These are phyloP conservation scores for Syzygium aqueum DNA, from an alignment of 345 rosid genomes.

Conservation along the genomic window DNA sequence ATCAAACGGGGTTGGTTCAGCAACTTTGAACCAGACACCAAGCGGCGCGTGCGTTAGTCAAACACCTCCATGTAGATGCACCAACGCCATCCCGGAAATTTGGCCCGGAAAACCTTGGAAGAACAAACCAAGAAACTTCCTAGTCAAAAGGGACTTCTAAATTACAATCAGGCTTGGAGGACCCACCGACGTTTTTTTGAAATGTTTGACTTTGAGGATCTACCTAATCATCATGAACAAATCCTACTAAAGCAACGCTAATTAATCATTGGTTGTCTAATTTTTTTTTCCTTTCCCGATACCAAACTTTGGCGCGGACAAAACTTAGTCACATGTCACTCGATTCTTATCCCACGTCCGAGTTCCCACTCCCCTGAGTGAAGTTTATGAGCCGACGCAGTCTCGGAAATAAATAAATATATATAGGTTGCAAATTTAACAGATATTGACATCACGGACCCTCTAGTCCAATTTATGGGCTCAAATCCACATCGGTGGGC, in stretches of 20 bases:
- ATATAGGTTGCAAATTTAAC: neutral
- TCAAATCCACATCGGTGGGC: neutral
- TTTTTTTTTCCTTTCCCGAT: neutral
- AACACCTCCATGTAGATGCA: too few species aligned
- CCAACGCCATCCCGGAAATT: too few species aligned
- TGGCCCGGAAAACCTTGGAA: too few species aligned
- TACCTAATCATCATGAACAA: neutral
- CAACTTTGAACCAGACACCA: too few species aligned
- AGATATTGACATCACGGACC: neutral
- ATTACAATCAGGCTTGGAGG: neutral
- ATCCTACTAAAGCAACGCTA: neutral
- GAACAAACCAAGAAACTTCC: neutral
- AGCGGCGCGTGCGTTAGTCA: too few species aligned
- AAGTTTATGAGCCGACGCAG: rapidly evolving
- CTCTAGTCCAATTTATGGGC: neutral
- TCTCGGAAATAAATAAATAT: neutral
- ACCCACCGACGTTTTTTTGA: too few species aligned
- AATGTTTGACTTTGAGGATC: too few species aligned
- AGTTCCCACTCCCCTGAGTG: neutral
- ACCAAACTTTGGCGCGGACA: neutral
- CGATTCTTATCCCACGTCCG: neutral
- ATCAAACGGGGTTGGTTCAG: too few species aligned
- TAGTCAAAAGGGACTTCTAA: neutral
- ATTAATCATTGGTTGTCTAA: neutral
- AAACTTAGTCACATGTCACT: neutral